phyloP scores from a whole-genome alignment of 1,139 yeast species.

The Maudiozyma humilis region DNA sequence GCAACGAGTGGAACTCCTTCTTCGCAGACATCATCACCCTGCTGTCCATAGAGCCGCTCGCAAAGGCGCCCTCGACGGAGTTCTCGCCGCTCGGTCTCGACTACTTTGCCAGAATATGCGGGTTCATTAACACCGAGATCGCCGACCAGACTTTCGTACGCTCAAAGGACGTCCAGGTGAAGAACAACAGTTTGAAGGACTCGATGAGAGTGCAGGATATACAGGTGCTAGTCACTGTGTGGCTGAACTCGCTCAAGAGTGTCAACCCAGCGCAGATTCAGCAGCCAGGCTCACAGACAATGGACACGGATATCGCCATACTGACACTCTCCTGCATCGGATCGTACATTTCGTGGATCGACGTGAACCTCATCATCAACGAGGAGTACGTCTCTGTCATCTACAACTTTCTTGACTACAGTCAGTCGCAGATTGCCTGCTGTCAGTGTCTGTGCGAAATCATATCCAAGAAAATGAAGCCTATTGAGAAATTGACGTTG shows the following conservation, averaged over 20 bases:
- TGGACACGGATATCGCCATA: conserved; percentile 18
- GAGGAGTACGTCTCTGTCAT: conserved; percentile 56
- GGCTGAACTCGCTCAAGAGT: conserved; percentile 52
- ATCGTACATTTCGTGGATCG: conserved; percentile 91
- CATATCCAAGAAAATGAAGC: conserved; percentile 84
- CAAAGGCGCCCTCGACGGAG: conserved; percentile 21
- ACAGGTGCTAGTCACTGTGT: conserved; percentile 53
- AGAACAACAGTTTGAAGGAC: conserved; percentile 72
- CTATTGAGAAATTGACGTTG: conserved; percentile 74
- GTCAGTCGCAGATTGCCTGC: conserved; percentile 48
- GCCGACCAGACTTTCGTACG: conserved; percentile 84
- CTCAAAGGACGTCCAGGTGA: conserved; percentile 50
- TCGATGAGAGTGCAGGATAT: conserved; percentile 71
- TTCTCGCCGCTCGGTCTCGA: conserved; percentile 48
- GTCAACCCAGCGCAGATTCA: conserved; percentile 8
- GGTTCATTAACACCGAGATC: conserved; percentile 79
- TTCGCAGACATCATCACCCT: conserved; percentile 54
- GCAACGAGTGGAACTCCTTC: conserved; percentile 54
- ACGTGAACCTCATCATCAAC: conserved; percentile 68
- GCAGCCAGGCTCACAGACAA: too few relatives aligned
- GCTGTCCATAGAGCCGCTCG: conserved; percentile 26
- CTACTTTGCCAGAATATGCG: conserved; percentile 63
- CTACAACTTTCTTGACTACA: conserved; percentile 50
- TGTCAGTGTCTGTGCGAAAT: conserved; percentile 74
- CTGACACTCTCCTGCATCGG: conserved; percentile 46